phyloP scores from a whole-genome alignment of 441 rosid genomes.

The Theobroma grandiflorum region DNA sequence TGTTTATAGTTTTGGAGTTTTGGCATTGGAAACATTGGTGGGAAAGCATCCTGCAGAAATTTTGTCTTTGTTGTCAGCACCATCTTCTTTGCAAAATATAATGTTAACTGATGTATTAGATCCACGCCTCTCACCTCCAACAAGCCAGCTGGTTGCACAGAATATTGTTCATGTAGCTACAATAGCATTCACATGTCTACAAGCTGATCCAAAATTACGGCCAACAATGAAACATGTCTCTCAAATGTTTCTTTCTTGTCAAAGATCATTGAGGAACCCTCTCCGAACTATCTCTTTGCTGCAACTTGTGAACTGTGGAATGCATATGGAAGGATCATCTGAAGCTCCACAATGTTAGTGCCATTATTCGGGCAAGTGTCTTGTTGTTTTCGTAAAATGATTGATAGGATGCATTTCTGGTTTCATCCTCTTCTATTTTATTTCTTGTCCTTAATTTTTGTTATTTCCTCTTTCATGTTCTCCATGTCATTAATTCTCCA shows the following conservation, averaged over 20 bases:
- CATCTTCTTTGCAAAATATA: not conserved
- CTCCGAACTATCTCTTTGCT: not conserved
- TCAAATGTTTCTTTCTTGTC: too few relatives aligned
- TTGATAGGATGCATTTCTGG: too few relatives aligned
- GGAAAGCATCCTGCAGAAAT: not conserved
- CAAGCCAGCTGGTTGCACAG: not conserved
- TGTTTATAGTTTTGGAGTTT: constrained; percentile 13
- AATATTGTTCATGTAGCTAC: not conserved
- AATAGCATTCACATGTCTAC: not conserved
- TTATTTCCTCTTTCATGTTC: too few relatives aligned
- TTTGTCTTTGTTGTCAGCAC: not conserved
- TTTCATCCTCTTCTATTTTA: too few relatives aligned
- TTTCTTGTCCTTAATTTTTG: too few relatives aligned
- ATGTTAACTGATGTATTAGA: not conserved
- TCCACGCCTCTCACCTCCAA: not conserved
- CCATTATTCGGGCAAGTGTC: too few relatives aligned
- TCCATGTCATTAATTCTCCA: too few relatives aligned
- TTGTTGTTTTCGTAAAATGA: too few relatives aligned
- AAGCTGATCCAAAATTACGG: not conserved
- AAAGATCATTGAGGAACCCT: not conserved
- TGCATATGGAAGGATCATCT: too few relatives aligned
- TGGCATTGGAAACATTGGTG: not conserved
- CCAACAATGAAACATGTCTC: not conserved
- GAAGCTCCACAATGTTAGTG: too few relatives aligned
- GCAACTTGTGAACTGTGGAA: not conserved